Base-by-base conservation (phyloP, 192 early-diverging fungal genomes). In the Coemansia sp. region DNA sequence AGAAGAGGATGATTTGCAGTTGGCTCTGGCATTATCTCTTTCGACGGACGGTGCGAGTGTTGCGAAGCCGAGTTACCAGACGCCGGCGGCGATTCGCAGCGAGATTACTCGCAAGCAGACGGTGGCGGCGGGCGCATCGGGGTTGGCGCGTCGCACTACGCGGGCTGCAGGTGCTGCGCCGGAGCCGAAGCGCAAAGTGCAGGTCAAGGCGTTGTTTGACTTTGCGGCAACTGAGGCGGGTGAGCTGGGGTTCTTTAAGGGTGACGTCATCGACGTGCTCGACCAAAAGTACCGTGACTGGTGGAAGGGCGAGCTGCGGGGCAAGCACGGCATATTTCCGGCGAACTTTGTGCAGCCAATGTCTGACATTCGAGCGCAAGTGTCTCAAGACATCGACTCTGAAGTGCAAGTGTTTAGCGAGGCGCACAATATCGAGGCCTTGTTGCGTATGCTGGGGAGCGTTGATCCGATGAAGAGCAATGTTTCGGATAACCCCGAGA, bases 231-330 rank as follows among this genome's bases (percentile, higher is more conserved):
- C 91, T 1, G 94, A 97, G 64, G 82, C 85, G 43, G 94, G 94
- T 26, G 97, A 99, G 72, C 87, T 99, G 21, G 89, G 89, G 11
- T 92, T 99, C 59, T 84, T 83, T 51, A 87, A 89, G 48, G 93
- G 92, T 57, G 95, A 98, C 58, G 85, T 98, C 41, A 87, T 98
- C 59, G 84, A 86, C 10, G 97, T 99, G 21, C 69, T 93, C 66
- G 96, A 98, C 66, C 91, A 88, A 60, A 92, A 94, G 8, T 99
- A 94, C 82, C 88, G 92, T 61, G 97, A 99, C 74, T 99, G 97
- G 97, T 99, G 96, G 96, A 92, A 93, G 67, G 97, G 96, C 22
- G 88, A 92, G 72, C 75, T 90, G n/a, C 83, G 83, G 11, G 92
- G 92, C n/a, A 85, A 87, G 50, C 86, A 87, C 54, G 97, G 97